Evolutionary conservation across 2,329 filamentous ascomycete genomes (phyloP).

Genomic region (Dryadomyces quercus-mongolicae): DNA sequence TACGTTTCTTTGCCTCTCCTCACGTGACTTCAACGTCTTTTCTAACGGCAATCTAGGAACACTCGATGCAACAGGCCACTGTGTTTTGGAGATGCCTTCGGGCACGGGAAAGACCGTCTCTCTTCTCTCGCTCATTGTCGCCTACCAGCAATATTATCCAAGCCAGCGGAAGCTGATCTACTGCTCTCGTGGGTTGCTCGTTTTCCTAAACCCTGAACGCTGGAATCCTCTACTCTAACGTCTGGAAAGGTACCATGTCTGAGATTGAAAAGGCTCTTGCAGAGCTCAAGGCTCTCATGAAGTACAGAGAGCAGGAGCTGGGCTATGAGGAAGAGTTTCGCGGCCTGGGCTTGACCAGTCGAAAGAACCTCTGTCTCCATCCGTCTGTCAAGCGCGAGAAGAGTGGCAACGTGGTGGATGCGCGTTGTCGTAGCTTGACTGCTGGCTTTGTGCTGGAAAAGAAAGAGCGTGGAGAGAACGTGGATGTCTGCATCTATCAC

Average conservation of each 20-base stretch:
- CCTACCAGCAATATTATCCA: slow-evolving; percentile 88
- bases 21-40: not conserved
- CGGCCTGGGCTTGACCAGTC: slow-evolving; percentile 82
- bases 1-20: slow-evolving; percentile 14
- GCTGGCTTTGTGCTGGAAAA: slow-evolving; percentile 97
- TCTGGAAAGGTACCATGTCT: slow-evolving; percentile 68
- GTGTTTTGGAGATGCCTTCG: slow-evolving; percentile 97
- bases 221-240: not conserved
- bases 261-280: slow-evolving; percentile 97
- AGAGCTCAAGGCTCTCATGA: slow-evolving; percentile 87
- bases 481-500: slow-evolving; percentile 90
- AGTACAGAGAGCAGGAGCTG: slow-evolving; percentile 81
- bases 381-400: slow-evolving; percentile 94
- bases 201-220: not conserved
- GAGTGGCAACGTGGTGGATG: slow-evolving; percentile 86
- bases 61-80: slow-evolving; percentile 87
- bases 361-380: slow-evolving; percentile 94
- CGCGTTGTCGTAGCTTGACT: slow-evolving; percentile 88
- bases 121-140: slow-evolving; percentile 84
- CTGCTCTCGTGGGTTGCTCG: slow-evolving; percentile 59
- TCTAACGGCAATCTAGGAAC: slow-evolving; percentile 36
- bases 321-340: slow-evolving; percentile 87
- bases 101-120: slow-evolving; percentile 97
- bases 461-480: slow-evolving; percentile 87
- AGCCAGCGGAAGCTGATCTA: slow-evolving; percentile 96